Evolutionary conservation across 306 rosid genomes (phyloP), one percentile per base, ranked within the genome.

Genomic region (Citrullus amarus): DNA sequence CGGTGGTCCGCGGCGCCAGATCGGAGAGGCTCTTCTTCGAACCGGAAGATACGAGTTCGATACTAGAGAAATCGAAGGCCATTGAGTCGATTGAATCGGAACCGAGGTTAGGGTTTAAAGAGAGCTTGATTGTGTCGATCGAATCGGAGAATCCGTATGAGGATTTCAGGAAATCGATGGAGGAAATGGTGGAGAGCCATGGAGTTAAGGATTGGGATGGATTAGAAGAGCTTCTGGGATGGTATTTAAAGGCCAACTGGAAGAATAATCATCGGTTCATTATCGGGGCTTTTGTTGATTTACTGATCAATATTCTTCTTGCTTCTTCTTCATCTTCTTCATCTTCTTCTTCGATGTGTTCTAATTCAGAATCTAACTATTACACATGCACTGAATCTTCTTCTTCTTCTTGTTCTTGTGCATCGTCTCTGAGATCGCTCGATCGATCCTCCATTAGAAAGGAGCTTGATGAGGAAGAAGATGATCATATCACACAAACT

Each of bases 21-120:
- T 90, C 97, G 0, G 93, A 91, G 88, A 85, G 98, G 86, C 83
- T 93, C 13, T 93, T 93, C 77, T 90, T 93, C 58, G 92, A 91
- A 60, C 88, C 96, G 0, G 92, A 83, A 0, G 88, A 82, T 56
- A 88, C 88, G 7, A 90, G 84, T 81, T 93, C 97, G 11, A 90
- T 93, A 22, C 50, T 93, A 32, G 92, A 86, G 44, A 86, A 84
- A 55, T 79, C 86, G 8, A 86, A 85, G 74, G 79, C 78, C 61
- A 39, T 8, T n/a, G 59, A 54, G 0, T 7, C 59, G 58, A 2
- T 54, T 54, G 58, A 54, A 54, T 3, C 58, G 12, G 25, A 72
- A 32, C 17, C 44, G 12, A 8, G 1, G 41, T 2, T 14, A 22
- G 89, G 87, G 1, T 88, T 85, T 36, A 81, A 86, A 41, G 98